Conservation (phyloP, 2,329 filamentous ascomycete genomes). For the Chaetomium olivaceum region DNA sequence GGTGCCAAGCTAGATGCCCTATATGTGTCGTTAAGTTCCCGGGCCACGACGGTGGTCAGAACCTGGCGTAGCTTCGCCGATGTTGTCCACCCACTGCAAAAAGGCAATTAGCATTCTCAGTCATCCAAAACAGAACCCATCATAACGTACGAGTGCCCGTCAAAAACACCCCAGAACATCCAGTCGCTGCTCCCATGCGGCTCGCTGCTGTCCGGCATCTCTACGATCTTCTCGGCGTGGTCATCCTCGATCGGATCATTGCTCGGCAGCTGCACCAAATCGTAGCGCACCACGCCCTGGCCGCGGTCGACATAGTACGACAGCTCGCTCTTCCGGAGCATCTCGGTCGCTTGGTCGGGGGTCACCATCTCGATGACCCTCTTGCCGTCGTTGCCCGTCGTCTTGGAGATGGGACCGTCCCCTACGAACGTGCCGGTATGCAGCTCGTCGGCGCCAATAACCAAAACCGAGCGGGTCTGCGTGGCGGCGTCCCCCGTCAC, state of each 20-base stretch:
- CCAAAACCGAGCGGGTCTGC: constrained; percentile 68
- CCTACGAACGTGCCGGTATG: constrained; percentile 84
- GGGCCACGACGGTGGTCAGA: constrained; percentile 87
- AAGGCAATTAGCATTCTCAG: constrained; percentile 17
- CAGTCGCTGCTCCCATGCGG: constrained; percentile 69
- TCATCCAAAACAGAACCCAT: constrained; percentile 6
- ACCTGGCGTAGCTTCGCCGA: constrained; percentile 93
- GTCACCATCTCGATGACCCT: constrained; percentile 95
- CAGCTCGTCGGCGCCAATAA: constrained; percentile 87
- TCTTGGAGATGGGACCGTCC: constrained; percentile 84
- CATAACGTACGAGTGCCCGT: constrained; percentile 82
- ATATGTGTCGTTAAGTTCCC: constrained; percentile 91
- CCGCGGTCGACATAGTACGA: constrained; percentile 89
- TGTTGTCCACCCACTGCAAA: constrained; percentile 85
- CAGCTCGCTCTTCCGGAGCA: constrained; percentile 84
- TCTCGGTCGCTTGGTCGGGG: constrained; percentile 88
- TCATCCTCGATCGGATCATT: constrained; percentile 99
- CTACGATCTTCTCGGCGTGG: constrained; percentile 96
- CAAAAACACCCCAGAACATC: constrained; percentile 99
- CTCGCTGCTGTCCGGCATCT: constrained; percentile 66
- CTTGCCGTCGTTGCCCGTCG: constrained; percentile 78
- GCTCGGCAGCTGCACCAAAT: constrained; percentile 89
- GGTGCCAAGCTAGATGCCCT: constrained; percentile 69
- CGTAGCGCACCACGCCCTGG: constrained; percentile 89
- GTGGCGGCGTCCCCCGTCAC: constrained; percentile 46